Conservation (phyloP, 352 stramenopile species). For the Pythium rhizo-oryzae region DNA sequence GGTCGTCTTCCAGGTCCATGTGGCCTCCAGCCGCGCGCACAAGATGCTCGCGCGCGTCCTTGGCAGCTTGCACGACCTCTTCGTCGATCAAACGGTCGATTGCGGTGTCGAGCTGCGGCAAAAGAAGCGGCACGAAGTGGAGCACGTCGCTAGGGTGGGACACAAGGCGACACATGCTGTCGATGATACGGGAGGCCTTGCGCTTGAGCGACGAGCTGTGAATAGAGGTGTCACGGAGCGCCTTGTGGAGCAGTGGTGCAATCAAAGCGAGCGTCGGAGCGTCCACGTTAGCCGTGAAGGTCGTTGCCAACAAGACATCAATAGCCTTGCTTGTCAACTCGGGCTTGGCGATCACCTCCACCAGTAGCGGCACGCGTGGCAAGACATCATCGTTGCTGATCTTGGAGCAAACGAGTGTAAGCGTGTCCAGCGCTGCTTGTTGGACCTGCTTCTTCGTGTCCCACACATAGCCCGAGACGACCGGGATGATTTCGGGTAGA, state of each 20-base stretch:
- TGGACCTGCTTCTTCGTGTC: slow-evolving; percentile 96
- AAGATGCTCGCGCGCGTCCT: slow-evolving; percentile 59
- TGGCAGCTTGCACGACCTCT: slow-evolving; percentile 82
- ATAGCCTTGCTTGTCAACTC: slow-evolving; percentile 91
- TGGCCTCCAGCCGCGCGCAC: slow-evolving; percentile 61
- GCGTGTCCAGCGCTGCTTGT: slow-evolving; percentile 63
- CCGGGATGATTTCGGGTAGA: slow-evolving; percentile 97
- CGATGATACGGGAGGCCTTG: slow-evolving; percentile 98
- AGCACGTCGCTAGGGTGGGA: slow-evolving; percentile 96
- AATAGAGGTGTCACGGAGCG: slow-evolving; percentile 91
- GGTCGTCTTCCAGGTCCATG: slow-evolving; percentile 53
- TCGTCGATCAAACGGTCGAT: slow-evolving; percentile 92
- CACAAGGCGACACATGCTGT: slow-evolving; percentile 99
- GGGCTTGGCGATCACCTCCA: slow-evolving; percentile 92
- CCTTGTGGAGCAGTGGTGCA: slow-evolving; percentile 96
- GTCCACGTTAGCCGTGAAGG: slow-evolving; percentile 99
- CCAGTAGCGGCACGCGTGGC: slow-evolving; percentile 93
- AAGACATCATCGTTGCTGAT: slow-evolving; percentile 99
- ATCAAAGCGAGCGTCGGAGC: slow-evolving; percentile 96
- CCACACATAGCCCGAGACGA: slow-evolving; percentile 98
- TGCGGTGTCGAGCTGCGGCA: slow-evolving; percentile 92
- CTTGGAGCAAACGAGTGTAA: slow-evolving; percentile 87
- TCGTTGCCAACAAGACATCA: slow-evolving; percentile 93
- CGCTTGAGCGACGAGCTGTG: slow-evolving; percentile 95
- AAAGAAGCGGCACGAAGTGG: slow-evolving; percentile 96